Evolutionary conservation across 2,329 filamentous ascomycete species (phyloP).

Genomic region (Fusarium xyrophilum): DNA sequence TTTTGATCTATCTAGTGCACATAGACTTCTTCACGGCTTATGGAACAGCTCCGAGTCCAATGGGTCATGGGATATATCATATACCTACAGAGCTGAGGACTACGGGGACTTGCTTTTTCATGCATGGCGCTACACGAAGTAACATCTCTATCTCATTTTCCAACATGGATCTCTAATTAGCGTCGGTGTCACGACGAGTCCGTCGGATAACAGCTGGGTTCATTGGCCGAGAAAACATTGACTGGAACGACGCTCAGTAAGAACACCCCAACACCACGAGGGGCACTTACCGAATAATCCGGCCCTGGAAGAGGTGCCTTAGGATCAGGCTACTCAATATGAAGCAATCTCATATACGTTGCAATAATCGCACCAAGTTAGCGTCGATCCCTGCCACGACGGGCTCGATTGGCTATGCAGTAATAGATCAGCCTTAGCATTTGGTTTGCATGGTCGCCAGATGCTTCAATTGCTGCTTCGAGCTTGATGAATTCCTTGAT

Average conservation of each 20-base stretch:
- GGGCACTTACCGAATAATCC: slow-evolving; percentile 62
- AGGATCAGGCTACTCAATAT: slow-evolving; percentile 58
- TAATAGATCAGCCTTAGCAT: neutral
- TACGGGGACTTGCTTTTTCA: too few species aligned
- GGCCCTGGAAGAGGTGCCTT: slow-evolving; percentile 70
- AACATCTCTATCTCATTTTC: accelerated
- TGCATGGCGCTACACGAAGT: accelerated
- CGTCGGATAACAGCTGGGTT: slow-evolving; percentile 32
- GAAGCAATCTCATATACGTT: slow-evolving; percentile 77
- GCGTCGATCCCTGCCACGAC: neutral
- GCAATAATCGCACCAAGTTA: slow-evolving; percentile 79
- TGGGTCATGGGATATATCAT: accelerated
- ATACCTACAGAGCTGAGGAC: accelerated
- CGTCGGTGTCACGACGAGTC: slow-evolving; percentile 6
- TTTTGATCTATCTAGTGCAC: too few species aligned
- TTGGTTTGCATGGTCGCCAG: too few species aligned
- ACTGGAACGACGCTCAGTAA: slow-evolving; percentile 1
- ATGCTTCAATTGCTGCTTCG: too few species aligned
- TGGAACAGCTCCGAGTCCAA: accelerated
- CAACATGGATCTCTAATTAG: neutral
- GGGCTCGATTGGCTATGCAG: neutral
- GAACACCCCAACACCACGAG: accelerated
- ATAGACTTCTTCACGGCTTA: too few species aligned
- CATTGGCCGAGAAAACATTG: slow-evolving; percentile 38
- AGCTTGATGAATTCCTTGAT: too few species aligned